Base-by-base conservation (phyloP, 495 filamentous ascomycete species). In the Penicillium paradoxum region DNA sequence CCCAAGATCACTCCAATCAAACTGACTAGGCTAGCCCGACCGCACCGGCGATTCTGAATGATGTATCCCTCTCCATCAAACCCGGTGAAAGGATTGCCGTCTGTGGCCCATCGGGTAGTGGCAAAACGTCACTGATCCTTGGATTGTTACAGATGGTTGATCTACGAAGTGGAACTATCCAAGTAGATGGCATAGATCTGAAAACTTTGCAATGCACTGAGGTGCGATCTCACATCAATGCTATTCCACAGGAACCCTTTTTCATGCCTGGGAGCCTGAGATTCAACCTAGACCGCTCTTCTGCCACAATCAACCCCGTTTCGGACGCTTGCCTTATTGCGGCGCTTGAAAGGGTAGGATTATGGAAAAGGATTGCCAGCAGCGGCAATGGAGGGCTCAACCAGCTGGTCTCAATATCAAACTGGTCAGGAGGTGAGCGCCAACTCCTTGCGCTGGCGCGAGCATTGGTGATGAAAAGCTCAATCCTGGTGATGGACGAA, bases 311-410 rank as follows among this genome's bases (percentile, higher is more conserved):
- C 14, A 21, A 19, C 0, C 17, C 6, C 0, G 24, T 49, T n/a
- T 30, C 54, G 2, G 57, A 63, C 13, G 38, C 32, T 18, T 14
- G 17, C 9, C 51, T 63, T 17, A 42, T 55, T 6, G 15, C 39
- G 2, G 43, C 57, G 3, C 36, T 56, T 5, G 32, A 55, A 8
- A 45, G 29, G 7, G 51, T 64, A 3, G 59, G 62, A 0, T 32
- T 66, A 7, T 69, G 61, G 64, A 51, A 55, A 19, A 55, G 72
- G 29, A 53, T 80, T 15, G 51, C 3, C 54, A 61, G 8, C 48
- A 30, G 22, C 6, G 40, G 49, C 1, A 54, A 69, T 7, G 55
- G 32, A 34, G 45, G 41, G 21, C 29, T 68, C 9, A 43, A 61
- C 6, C 30, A 45, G 33, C n/a, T 32, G 3, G 14, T 64, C 2